A percentile compares a stretch with the other conserved stretches of the same genome.
Evolutionary conservation across 2,329 filamentous ascomycete species (phyloP).

Genomic region (Helicocarpus griseus): DNA sequence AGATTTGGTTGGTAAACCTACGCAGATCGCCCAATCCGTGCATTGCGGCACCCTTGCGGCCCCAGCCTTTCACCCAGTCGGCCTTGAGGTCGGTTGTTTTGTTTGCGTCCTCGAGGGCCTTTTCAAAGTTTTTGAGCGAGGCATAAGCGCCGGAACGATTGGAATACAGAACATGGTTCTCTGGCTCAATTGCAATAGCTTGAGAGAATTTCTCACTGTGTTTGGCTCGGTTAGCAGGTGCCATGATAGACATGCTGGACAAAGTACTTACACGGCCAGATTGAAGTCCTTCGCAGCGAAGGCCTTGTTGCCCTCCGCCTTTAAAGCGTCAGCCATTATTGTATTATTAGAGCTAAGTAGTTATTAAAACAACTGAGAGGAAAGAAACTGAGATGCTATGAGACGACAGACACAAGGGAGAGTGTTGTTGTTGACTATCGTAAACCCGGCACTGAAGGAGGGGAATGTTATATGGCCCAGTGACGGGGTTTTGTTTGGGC

Average conservation of each 20-base stretch:
- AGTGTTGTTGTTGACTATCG: constrained; percentile 2
- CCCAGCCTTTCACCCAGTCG: constrained; percentile 96
- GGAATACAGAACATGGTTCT: constrained; percentile 95
- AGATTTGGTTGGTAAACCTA: too few species aligned
- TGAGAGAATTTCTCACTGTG: constrained; percentile 83
- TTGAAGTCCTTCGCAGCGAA: constrained; percentile 96
- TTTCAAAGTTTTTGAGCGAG: constrained; percentile 78
- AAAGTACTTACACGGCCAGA: constrained; percentile 74
- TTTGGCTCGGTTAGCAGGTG: constrained; percentile 6
- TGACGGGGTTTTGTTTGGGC: background rate
- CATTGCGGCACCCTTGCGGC: constrained; percentile 80
- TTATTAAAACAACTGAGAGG: background rate
- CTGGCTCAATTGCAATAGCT: constrained; percentile 77
- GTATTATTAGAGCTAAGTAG: constrained; percentile 7
- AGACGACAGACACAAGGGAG: background rate
- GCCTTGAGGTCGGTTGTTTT: constrained; percentile 93
- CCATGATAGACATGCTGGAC: background rate
- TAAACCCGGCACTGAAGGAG: background rate
- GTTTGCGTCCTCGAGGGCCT: constrained; percentile 77
- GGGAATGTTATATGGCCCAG: too few species aligned
- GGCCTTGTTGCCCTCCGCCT: constrained; percentile 96
- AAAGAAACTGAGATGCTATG: background rate
- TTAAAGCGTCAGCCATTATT: constrained; percentile 68
- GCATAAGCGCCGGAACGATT: constrained; percentile 85
- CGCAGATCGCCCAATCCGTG: constrained; percentile 77